phyloP scores from a whole-genome alignment of 495 filamentous ascomycete genomes.

The Hypoxylon lienhwacheense region DNA sequence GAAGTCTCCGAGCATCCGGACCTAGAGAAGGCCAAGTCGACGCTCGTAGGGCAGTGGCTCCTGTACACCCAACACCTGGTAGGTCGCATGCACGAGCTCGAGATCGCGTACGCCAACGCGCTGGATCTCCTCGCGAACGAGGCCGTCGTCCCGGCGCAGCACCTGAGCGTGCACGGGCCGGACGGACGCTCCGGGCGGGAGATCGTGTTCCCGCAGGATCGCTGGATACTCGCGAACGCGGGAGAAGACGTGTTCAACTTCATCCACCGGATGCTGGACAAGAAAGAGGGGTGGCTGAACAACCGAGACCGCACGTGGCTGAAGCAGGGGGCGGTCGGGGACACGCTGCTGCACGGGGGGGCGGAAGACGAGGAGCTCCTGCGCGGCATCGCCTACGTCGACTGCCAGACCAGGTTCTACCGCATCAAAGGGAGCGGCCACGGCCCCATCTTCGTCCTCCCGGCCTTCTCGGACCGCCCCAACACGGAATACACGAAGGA shows the following conservation, averaged over 20 bases:
- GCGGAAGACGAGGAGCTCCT: constrained; percentile 22
- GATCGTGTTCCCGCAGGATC: constrained; percentile 53
- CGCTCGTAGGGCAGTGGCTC: constrained; percentile 55
- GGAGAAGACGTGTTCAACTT: constrained; percentile 51
- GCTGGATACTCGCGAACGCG: constrained; percentile 54
- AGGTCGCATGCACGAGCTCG: constrained; percentile 54
- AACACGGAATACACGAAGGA: constrained; percentile 44
- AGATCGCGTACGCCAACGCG: constrained; percentile 50
- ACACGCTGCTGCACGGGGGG: constrained; percentile 22
- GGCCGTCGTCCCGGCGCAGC: constrained; percentile 50
- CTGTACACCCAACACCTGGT: constrained; percentile 51
- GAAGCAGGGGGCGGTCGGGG: constrained; percentile 40
- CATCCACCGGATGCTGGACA: constrained; percentile 50
- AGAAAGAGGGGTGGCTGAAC: constrained; percentile 42
- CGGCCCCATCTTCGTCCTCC: constrained; percentile 52
- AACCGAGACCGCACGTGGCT: constrained; percentile 31
- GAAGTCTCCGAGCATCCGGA: constrained; percentile 33
- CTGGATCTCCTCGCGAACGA: constrained; percentile 52
- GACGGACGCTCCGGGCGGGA: constrained; percentile 44
- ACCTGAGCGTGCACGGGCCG: constrained; percentile 39
- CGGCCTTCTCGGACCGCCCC: constrained; percentile 50
- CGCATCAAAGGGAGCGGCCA: constrained; percentile 46
- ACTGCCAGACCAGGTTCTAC: constrained; percentile 51
- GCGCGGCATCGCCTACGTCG: constrained; percentile 48
- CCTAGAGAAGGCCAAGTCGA: constrained; percentile 42